These are phyloP conservation scores for Zygotorulaspora sp. DNA, from an alignment of 805 yeast genomes.

Conservation along the genomic window DNA sequence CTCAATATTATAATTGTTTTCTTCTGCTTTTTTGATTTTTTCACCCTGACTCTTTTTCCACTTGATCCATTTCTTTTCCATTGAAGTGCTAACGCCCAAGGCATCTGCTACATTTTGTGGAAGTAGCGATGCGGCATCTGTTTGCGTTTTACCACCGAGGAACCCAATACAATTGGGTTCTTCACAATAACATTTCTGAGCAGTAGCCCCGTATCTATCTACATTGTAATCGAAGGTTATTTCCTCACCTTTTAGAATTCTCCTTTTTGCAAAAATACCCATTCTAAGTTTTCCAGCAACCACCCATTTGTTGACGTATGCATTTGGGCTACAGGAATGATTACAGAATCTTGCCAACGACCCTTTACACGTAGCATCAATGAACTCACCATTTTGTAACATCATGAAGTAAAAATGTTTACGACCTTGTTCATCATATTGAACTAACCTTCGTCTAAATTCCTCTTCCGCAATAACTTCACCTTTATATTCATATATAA, in stretches of 20 bases:
- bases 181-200: conserved; percentile 93
- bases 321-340: conserved; percentile 93
- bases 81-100: conserved; percentile 62
- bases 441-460: conserved; percentile 70
- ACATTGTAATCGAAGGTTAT: conserved; percentile 81
- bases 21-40: conserved; percentile 42
- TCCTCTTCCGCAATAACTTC: conserved; percentile 80
- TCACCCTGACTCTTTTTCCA: conserved; percentile 48
- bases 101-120: conserved; percentile 86
- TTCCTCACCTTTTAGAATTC: conserved; percentile 75
- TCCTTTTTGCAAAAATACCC: conserved; percentile 89
- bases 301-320: conserved; percentile 95
- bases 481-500: conserved; percentile 89
- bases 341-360: conserved; percentile 87
- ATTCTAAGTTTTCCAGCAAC: conserved; percentile 83
- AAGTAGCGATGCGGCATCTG: conserved; percentile 78
- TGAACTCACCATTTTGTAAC: conserved; percentile 87
- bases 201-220: conserved; percentile 91
- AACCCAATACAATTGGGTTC: conserved; percentile 88
- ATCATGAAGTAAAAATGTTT: conserved; percentile 93
- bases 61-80: conserved; percentile 69
- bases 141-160: conserved; percentile 95
- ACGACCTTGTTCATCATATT: conserved; percentile 62
- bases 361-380: conserved; percentile 91
- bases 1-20: conserved; percentile 55